These are phyloP conservation scores for Cladosporium sp. DNA, from an alignment of 2,329 filamentous ascomycete species.

Conservation along the genomic window DNA sequence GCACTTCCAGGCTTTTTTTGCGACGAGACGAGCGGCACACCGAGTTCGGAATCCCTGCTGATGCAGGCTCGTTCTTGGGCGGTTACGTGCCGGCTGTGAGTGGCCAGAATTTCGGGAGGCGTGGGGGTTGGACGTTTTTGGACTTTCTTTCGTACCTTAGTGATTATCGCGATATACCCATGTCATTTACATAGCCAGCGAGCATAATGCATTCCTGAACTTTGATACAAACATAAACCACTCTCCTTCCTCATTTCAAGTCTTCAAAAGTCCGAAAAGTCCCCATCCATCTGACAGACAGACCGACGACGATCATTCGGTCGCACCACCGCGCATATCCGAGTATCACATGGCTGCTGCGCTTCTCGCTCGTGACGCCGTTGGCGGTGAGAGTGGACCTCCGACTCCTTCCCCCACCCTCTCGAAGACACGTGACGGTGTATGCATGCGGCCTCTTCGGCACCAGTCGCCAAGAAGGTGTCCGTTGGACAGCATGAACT, in stretches of 20 bases:
- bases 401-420: neutral
- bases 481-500: conserved; percentile 21
- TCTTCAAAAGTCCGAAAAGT: neutral
- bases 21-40: neutral
- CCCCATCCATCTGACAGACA: neutral
- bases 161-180: conserved; percentile 19
- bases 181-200: conserved; percentile 14
- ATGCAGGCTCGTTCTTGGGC: conserved; percentile 3
- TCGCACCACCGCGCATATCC: conserved; percentile 11
- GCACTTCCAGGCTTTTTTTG: neutral
- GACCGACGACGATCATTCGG: neutral
- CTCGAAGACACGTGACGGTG: conserved; percentile 11
- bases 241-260: neutral
- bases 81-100: neutral
- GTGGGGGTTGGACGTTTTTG: conserved; percentile 5
- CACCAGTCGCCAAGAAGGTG: conserved; percentile 14
- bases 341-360: conserved; percentile 11
- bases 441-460: conserved; percentile 20
- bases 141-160: neutral
- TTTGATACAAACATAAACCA: neutral
- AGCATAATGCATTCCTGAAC: conserved; percentile 5
- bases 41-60: conserved; percentile 3
- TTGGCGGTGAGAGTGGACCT: conserved; percentile 9
- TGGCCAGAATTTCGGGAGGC: conserved; percentile 10
- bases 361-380: conserved; percentile 13